Conservation (phyloP, 805 yeast species). For the Candida patagonica region DNA sequence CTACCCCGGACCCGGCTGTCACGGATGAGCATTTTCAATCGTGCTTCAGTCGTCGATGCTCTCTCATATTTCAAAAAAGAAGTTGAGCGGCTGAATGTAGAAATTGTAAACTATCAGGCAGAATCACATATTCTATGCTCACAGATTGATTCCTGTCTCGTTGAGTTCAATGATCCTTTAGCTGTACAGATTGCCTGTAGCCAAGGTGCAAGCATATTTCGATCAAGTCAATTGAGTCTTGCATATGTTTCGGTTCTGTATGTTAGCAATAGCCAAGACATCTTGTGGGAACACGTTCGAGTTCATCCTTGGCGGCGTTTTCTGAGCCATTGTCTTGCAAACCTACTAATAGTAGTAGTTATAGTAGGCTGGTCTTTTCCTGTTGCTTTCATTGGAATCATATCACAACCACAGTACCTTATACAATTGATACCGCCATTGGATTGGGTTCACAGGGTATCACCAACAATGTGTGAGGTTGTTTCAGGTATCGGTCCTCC, state of each 20-base stretch:
- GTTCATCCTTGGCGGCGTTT: constrained; percentile 5
- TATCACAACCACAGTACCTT: constrained; percentile 64
- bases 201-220: constrained; percentile 37
- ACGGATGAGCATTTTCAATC: neutral
- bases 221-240: constrained; percentile 13
- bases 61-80: constrained; percentile 33
- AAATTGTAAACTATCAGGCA: constrained; percentile 47
- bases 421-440: constrained; percentile 53
- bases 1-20: constrained; percentile 42
- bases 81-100: constrained; percentile 52
- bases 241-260: neutral
- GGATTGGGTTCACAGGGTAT: constrained; percentile 45
- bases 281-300: constrained; percentile 59
- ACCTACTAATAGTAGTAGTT: constrained; percentile 37
- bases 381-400: constrained; percentile 66
- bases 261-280: constrained; percentile 43
- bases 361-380: constrained; percentile 73
- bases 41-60: neutral
- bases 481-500: constrained; percentile 63
- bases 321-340: constrained; percentile 37
- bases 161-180: constrained; percentile 48
- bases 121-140: constrained; percentile 34
- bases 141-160: constrained; percentile 34
- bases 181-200: constrained; percentile 52
- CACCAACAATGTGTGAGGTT: constrained; percentile 43